phyloP scores from a whole-genome alignment of 2,329 filamentous ascomycete species.

The Bipolaris gigantea region DNA sequence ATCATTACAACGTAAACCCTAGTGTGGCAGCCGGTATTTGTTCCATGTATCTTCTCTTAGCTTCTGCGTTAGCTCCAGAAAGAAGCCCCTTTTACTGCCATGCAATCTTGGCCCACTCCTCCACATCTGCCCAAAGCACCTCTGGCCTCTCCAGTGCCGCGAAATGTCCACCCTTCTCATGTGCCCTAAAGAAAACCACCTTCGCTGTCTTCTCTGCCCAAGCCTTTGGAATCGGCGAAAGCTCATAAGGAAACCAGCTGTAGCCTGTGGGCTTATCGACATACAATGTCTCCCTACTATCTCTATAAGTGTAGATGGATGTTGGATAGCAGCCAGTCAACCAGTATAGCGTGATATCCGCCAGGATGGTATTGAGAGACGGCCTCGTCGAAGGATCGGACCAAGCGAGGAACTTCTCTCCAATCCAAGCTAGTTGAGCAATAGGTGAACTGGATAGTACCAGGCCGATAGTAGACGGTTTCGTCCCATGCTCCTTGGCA shows the following conservation, averaged over 20 bases:
- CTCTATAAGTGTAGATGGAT: conserved; percentile 56
- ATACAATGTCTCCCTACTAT: conserved; percentile 28
- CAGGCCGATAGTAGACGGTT: conserved; percentile 60
- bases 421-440: conserved; percentile 61
- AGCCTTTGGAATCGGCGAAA: conserved; percentile 44
- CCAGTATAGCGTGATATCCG: conserved; percentile 59
- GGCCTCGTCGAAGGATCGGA: conserved; percentile 47
- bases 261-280: conserved; percentile 50
- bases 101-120: conserved; percentile 47
- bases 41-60: no score
- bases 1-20: no score
- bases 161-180: conserved; percentile 52
- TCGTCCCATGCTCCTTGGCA: conserved; percentile 55
- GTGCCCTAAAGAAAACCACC: conserved; percentile 42
- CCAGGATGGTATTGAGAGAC: conserved; percentile 50
- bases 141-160: conserved; percentile 52
- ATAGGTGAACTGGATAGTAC: conserved; percentile 58
- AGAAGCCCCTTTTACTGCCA: conserved; percentile 25
- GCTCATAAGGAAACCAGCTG: conserved; percentile 49
- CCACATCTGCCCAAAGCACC: conserved; percentile 49
- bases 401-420: conserved; percentile 61
- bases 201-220: conserved; percentile 47
- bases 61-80: background rate
- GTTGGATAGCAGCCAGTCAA: conserved; percentile 54
- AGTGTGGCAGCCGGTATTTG: no score